Evolutionary conservation across 2,329 filamentous ascomycete species (phyloP).

Genomic region (Ophiostoma himal-ulmi): DNA sequence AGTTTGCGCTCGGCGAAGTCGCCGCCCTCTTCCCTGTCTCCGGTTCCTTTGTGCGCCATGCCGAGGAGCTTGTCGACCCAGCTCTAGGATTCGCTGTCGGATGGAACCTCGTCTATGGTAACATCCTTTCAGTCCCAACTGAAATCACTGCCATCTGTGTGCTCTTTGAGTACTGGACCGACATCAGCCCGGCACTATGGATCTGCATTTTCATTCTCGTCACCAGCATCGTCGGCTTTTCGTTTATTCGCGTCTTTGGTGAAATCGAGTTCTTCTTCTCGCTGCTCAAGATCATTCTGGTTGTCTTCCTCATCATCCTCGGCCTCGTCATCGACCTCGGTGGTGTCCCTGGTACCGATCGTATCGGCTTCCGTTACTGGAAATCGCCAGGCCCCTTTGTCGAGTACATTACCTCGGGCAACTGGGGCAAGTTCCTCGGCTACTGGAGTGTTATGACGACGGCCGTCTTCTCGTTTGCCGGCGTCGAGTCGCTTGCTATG

Average conservation of each 20-base stretch:
- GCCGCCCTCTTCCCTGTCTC: conserved; percentile 71
- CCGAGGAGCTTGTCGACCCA: conserved; percentile 52
- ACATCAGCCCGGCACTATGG: conserved; percentile 44
- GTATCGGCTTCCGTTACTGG: conserved; percentile 49
- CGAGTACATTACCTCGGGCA: conserved; percentile 42
- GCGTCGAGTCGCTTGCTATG: conserved; percentile 47
- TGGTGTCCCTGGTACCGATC: conserved; percentile 46
- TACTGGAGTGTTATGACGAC: conserved; percentile 53
- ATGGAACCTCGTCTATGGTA: conserved; percentile 48
- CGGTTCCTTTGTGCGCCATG: conserved; percentile 62
- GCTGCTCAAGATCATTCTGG: conserved; percentile 54
- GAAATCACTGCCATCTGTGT: conserved; percentile 57
- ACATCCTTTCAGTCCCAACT: conserved; percentile 42
- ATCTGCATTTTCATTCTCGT: conserved; percentile 42
- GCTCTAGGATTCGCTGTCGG: conserved; percentile 44
- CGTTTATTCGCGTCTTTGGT: conserved; percentile 52
- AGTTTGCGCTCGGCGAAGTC: conserved; percentile 66
- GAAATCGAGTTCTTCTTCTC: conserved; percentile 59
- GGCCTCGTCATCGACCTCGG: conserved; percentile 52
- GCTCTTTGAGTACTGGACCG: conserved; percentile 55
- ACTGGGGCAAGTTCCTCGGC: conserved; percentile 50
- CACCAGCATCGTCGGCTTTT: conserved; percentile 48
- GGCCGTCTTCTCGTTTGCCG: conserved; percentile 57
- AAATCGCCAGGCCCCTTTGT: conserved; percentile 44
- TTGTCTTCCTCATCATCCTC: conserved; percentile 52